phyloP scores from a whole-genome alignment of 2,329 filamentous ascomycete genomes.

The Hypoxylon sp. region DNA sequence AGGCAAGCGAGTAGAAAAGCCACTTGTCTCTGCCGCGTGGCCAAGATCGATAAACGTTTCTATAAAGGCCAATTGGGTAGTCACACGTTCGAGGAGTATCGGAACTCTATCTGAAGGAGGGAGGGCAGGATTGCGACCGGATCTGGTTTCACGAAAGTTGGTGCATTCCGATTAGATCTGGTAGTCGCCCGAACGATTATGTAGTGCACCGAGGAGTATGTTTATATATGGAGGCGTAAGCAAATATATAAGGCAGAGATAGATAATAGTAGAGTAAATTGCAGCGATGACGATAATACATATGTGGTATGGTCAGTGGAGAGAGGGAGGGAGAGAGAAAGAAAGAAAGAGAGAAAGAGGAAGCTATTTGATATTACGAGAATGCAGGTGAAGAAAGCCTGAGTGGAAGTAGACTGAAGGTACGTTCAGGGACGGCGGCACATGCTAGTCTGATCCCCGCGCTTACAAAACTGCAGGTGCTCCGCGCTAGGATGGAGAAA shows the following conservation, averaged over 20 bases:
- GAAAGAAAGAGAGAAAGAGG: slow-evolving; percentile 3
- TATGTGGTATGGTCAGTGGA: slow-evolving; percentile 8
- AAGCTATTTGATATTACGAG: slow-evolving; percentile 15
- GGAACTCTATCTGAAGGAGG: slow-evolving; percentile 30
- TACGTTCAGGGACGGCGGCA: slow-evolving; percentile 10
- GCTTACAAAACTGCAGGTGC: slow-evolving; percentile 30
- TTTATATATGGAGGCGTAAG: background rate
- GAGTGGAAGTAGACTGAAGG: slow-evolving; percentile 9
- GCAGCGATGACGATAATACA: slow-evolving; percentile 5
- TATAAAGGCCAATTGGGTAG: slow-evolving; percentile 33
- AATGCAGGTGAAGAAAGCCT: slow-evolving; percentile 2
- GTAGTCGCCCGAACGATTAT: slow-evolving; percentile 24
- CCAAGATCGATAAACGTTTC: slow-evolving; percentile 21
- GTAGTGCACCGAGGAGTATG: slow-evolving; percentile 16
- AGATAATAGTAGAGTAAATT: slow-evolving; percentile 1
- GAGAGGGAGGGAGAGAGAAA: slow-evolving; percentile 2
- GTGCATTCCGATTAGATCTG: slow-evolving; percentile 40
- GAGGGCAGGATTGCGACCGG: slow-evolving; percentile 26
- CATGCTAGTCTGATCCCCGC: slow-evolving; percentile 29
- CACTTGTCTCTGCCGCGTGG: slow-evolving; percentile 26
- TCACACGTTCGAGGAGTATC: slow-evolving; percentile 28
- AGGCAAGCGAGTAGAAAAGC: slow-evolving; percentile 14
- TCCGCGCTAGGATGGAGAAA: slow-evolving; percentile 5
- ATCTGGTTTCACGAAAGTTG: slow-evolving; percentile 36
- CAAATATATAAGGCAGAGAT: slow-evolving; percentile 5